Base-by-base conservation (phyloP, 2,329 filamentous ascomycete species). In the Laburnicola sp. region DNA sequence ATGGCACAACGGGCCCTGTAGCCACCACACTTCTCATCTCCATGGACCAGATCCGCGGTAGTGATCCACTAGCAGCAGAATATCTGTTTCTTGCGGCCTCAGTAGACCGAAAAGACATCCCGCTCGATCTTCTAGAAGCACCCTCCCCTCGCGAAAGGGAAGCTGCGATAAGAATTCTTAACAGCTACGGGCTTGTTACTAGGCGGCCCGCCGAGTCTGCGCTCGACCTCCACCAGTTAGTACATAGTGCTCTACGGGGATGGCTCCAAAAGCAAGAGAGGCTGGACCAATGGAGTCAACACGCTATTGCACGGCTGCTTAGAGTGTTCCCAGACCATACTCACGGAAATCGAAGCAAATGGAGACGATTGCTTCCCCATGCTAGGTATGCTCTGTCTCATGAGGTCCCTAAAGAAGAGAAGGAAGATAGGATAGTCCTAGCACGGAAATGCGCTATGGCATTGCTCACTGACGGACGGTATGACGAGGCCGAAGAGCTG, bases 261-360 rank as follows among this genome's bases (percentile, higher is more conserved):
- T 16, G 16, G 16, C 16, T 16, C 16, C 16, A 16, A 16, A 16
- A 16, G 16, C 16, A 16, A 1, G 43, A 38, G n/a, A 11, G 6
- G 23, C 25, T 56, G 1, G 25, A 37, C 9, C 3, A 48, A 25
- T 54, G 32, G 45, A 54, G 34, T 4, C 9, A 43, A 43, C 37
- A 41, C 30, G 46, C 56, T 36, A 48, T 54, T 45, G 23, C 10
- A 37, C 50, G 31, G 16, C 42, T 58, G 32, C 1, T 7, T 3
- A 31, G 38, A 25, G 49, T 58, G 11, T 58, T 58, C 34, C 53
- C 53, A 46, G 41, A 54, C 28, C 3, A 42, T 45, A 31, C 31
- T 47, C 43, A 58, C 34, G 23, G 23, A 2, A 53, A 42, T 44
- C 47, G 53, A 49, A 56, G 53, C 34, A 55, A 48, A 11, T 58